A percentile compares a stretch with the other conserved stretches of the same genome.
These are phyloP conservation scores for Hymenoscyphus repandus DNA, from an alignment of 2,329 filamentous ascomycete species.

Conservation along the genomic window DNA sequence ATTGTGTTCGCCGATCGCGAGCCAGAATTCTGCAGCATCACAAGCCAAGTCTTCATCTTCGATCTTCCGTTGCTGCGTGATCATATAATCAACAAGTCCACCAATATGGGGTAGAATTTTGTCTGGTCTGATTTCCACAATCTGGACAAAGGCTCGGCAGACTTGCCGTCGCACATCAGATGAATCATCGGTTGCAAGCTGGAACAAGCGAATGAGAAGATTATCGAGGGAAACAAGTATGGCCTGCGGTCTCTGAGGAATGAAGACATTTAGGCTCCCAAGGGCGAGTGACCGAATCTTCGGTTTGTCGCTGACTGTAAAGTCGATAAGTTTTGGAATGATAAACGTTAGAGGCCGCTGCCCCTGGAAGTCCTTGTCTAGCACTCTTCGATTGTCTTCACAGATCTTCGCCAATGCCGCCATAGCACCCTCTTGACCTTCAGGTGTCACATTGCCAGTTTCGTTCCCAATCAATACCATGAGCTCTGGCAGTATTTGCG, in stretches of 20 bases:
- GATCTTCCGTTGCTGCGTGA: constrained; percentile 75
- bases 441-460: constrained; percentile 58
- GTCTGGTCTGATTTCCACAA: constrained; percentile 85
- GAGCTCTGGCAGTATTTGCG: constrained; percentile 80
- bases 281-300: constrained; percentile 78
- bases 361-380: constrained; percentile 84
- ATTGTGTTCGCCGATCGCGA: constrained; percentile 84
- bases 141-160: constrained; percentile 85
- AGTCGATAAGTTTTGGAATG: constrained; percentile 84
- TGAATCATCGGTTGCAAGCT: constrained; percentile 69
- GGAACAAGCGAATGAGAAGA: constrained; percentile 77
- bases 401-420: constrained; percentile 90
- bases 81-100: constrained; percentile 87
- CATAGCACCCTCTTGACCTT: constrained; percentile 90
- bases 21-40: constrained; percentile 96
- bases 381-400: constrained; percentile 83
- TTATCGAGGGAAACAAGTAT: constrained; percentile 75
- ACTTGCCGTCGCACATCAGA: constrained; percentile 87
- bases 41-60: constrained; percentile 86
- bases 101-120: constrained; percentile 84
- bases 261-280: constrained; percentile 85
- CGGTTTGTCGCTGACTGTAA: constrained; percentile 69
- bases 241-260: constrained; percentile 76
- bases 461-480: constrained; percentile 72
- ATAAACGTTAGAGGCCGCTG: constrained; percentile 84